Base-by-base conservation (phyloP, 2,329 filamentous ascomycete species). In the Chrysoporthe deuterocubensis region DNA sequence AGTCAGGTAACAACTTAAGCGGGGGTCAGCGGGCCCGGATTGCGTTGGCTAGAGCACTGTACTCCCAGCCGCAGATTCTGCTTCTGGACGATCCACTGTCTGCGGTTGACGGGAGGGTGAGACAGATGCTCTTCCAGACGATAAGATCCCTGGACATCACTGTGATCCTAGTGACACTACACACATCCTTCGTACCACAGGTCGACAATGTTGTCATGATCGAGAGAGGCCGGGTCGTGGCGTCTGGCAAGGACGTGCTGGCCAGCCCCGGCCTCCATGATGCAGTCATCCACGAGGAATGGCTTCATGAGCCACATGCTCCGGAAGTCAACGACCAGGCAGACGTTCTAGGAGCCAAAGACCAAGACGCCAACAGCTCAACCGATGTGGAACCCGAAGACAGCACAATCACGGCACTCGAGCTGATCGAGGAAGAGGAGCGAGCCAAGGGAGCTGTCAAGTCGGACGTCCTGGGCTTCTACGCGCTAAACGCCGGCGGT, bases 1-100 rank as follows among this genome's bases (percentile, higher is more conserved):
- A 64, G 40, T 43, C 62, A 14, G 62, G 62, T 6, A 64, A 21
- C 37, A 64, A 64, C 46, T 50, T 64, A 5, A 64, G 62, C 62
- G 50, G 62, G 6, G 62, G 62, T 4, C 62, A 64, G 26, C 50
- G 62, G 11, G 62, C 62, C 52, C 44, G 62, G 9, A 43, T 64
- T 34, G 50, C 48, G 8, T 43, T 64, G 62, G 62, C 62, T 21
- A 64, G 62, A 46, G 62, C 62, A n/a, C 21, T 64, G 21, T 64
- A 56, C 21, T 56, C 62, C 6, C 11, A 58, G 50, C 62, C 62
- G 5, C 26, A 64, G 21, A 58, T 64, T 16, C 13, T 64, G 50
- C 52, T 64, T 7, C 48, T 64, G 7, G 62, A 64, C 46, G 62
- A 64, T 57, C 62, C 62, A 37, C 62, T 57, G 21, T 64, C 62